A percentile compares a stretch with the other conserved stretches of the same genome.
Conservation (phyloP, 2,329 filamentous ascomycete species). For the Zopfia rhizophila region DNA sequence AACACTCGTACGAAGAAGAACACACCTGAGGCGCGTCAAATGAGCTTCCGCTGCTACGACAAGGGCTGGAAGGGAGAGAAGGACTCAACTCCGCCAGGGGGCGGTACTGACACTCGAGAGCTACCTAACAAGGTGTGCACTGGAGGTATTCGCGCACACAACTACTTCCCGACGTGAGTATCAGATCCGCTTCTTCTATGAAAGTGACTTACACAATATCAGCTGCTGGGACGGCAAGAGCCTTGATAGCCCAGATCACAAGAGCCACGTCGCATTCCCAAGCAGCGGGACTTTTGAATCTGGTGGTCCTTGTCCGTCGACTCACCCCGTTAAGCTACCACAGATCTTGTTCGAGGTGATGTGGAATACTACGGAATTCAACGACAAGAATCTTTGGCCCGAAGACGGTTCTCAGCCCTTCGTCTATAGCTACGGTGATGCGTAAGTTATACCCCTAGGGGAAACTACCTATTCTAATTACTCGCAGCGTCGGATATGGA, state of each 20-base stretch:
- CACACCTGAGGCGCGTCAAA: constrained; percentile 51
- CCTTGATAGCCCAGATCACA: constrained; percentile 6
- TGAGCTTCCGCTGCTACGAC: constrained; percentile 11
- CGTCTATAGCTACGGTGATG: constrained; percentile 25
- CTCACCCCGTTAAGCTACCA: constrained; percentile 23
- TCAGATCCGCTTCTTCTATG: no score
- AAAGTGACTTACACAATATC: neutral
- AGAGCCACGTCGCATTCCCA: constrained; percentile 14
- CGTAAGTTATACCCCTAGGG: constrained; percentile 15
- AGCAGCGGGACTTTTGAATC: constrained; percentile 1
- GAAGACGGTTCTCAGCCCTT: constrained; percentile 31
- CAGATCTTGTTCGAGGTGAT: constrained; percentile 19
- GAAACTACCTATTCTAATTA: no score
- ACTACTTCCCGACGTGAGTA: constrained; percentile 58
- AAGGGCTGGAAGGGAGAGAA: constrained; percentile 24
- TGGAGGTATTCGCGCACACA: constrained; percentile 58
- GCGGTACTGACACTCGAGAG: constrained; percentile 14
- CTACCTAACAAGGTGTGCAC: constrained; percentile 51
- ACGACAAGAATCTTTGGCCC: constrained; percentile 26
- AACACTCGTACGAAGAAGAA: constrained; percentile 35
- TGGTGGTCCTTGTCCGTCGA: constrained; percentile 8
- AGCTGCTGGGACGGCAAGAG: constrained; percentile 14
- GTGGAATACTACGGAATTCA: constrained; percentile 30
- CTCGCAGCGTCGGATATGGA: constrained; percentile 28
- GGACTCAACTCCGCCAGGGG: constrained; percentile 39